A percentile compares a stretch with the other conserved stretches of the same genome.
Conservation (phyloP, 345 rosid species). For the Salix koriyanagi region DNA sequence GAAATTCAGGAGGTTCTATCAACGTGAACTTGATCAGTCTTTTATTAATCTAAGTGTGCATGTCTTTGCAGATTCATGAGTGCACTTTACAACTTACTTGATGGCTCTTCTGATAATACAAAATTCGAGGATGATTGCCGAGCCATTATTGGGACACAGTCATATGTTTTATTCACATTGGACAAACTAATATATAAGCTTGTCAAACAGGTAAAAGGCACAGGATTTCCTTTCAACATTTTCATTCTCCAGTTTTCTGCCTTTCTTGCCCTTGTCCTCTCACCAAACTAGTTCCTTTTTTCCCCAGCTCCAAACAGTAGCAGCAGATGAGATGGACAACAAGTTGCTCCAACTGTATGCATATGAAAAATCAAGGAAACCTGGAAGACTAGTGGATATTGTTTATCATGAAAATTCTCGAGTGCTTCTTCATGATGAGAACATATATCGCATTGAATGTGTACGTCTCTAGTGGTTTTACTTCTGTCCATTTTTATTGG, state of each 20-base stretch:
- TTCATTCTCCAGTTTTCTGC: neutral
- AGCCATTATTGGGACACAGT: constrained; percentile 91
- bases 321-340: constrained; percentile 83
- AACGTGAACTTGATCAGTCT: neutral
- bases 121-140: constrained; percentile 98
- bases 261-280: neutral
- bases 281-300: constrained; percentile 1
- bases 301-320: constrained; percentile 77
- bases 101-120: constrained; percentile 87
- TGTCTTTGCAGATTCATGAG: constrained; percentile 60
- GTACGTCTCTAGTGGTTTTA: constrained; percentile 42
- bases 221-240: constrained; percentile 1
- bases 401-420: constrained; percentile 83
- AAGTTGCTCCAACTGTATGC: constrained; percentile 78
- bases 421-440: constrained; percentile 82
- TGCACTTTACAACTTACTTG: constrained; percentile 86
- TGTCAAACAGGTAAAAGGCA: constrained; percentile 68
- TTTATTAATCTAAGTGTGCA: neutral
- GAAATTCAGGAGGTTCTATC: neutral
- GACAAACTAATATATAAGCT: constrained; percentile 89
- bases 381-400: constrained; percentile 57
- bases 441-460: constrained; percentile 83
- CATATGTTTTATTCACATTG: constrained; percentile 86
- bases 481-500: neutral
- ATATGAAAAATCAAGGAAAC: constrained; percentile 76